A percentile compares a stretch with the other conserved stretches of the same genome.
Evolutionary conservation across 2,329 filamentous ascomycete genomes (phyloP).

Genomic region (Kalaharituber pfeilii): DNA sequence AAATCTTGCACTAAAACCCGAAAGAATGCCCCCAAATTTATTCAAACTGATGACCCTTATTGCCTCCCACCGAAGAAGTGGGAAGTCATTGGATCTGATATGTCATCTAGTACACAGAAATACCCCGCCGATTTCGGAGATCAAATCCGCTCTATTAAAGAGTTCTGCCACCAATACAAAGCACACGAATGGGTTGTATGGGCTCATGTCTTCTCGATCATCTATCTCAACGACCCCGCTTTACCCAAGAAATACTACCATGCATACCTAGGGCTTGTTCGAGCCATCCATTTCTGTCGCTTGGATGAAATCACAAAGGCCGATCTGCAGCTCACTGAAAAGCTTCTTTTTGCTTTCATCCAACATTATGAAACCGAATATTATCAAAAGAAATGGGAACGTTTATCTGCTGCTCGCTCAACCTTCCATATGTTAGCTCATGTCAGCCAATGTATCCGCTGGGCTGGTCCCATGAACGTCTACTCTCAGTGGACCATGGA

Average conservation of each 20-base stretch:
- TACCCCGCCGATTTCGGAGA: not conserved
- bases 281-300: not conserved
- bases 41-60: not conserved
- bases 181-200: slow-evolving; percentile 1
- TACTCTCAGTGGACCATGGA: slow-evolving; percentile 4
- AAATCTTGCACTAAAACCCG: too few relatives aligned
- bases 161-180: slow-evolving; percentile 3
- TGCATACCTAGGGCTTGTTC: not conserved
- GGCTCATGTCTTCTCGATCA: not conserved
- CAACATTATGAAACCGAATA: slow-evolving; percentile 1
- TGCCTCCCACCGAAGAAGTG: not conserved
- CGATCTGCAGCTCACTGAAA: not conserved
- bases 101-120: not conserved
- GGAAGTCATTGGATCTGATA: not conserved
- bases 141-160: not conserved
- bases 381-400: not conserved
- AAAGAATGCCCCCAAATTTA: not conserved
- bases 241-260: not conserved
- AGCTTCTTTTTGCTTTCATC: too few relatives aligned
- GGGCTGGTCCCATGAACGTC: not conserved
- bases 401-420: not conserved
- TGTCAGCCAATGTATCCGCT: not conserved
- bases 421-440: slow-evolving; percentile 4
- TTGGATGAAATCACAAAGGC: not conserved
- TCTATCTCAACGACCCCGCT: slow-evolving; percentile 4